Evolutionary conservation across 768 basidiomycete genomes (phyloP).

Genomic region (Clavaria fumosa): DNA sequence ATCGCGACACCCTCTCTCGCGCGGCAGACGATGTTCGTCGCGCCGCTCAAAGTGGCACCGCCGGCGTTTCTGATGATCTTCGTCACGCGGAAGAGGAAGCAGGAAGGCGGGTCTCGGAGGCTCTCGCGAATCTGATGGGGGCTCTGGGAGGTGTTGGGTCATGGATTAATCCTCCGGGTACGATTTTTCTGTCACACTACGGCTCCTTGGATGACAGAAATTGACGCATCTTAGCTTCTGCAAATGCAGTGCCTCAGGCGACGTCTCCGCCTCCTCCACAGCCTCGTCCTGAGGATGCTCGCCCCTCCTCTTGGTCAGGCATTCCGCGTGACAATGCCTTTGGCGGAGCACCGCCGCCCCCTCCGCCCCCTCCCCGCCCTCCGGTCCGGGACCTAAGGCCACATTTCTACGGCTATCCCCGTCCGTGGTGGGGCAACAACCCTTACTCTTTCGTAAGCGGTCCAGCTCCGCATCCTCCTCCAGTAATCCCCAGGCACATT

Average conservation of each 20-base stretch:
- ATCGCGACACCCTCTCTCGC: constrained; percentile 42
- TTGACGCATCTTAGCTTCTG: too few relatives aligned
- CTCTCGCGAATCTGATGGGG: constrained; percentile 42
- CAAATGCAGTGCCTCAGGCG: too few relatives aligned
- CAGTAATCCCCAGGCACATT: constrained; percentile 9
- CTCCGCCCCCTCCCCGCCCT: constrained; percentile 9
- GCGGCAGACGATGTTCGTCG: constrained; percentile 39
- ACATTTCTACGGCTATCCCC: too few relatives aligned
- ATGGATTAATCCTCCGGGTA: neutral
- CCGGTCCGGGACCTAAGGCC: too few relatives aligned
- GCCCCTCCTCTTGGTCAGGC: constrained; percentile 2
- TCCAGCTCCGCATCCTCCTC: neutral
- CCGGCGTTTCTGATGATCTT: constrained; percentile 28
- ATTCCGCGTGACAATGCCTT: constrained; percentile 4
- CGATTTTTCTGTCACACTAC: too few relatives aligned
- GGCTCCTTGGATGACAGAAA: too few relatives aligned
- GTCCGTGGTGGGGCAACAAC: too few relatives aligned
- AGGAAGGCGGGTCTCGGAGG: constrained; percentile 43
- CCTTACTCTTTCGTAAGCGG: too few relatives aligned
- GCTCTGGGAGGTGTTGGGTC: constrained; percentile 27
- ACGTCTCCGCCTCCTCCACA: too few relatives aligned
- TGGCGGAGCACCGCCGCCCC: constrained; percentile 6
- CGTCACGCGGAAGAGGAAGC: constrained; percentile 49
- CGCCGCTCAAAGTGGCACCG: constrained; percentile 19
- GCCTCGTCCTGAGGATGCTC: too few relatives aligned